These are phyloP conservation scores for Tritrichomonas foetus DNA, from an alignment of 208 protist species.

Conservation along the genomic window DNA sequence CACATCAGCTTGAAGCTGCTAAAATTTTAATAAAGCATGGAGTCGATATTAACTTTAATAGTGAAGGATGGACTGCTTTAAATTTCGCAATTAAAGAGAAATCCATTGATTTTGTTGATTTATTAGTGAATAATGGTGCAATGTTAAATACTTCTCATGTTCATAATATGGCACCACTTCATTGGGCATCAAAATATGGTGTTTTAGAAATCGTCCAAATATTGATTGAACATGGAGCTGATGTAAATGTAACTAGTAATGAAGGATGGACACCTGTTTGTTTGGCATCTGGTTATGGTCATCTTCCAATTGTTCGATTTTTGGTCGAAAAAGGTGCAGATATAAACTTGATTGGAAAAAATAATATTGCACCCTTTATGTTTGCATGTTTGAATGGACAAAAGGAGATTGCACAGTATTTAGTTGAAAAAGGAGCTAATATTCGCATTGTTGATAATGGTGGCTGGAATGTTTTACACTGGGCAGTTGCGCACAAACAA, in stretches of 20 bases:
- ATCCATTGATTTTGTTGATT: background rate
- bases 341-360: background rate
- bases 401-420: background rate
- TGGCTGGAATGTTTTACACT: background rate
- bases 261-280: background rate
- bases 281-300: background rate
- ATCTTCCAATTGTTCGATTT: background rate
- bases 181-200: constrained; percentile 23
- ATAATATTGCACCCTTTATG: background rate
- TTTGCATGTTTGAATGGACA: background rate
- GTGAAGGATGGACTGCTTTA: background rate
- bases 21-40: background rate
- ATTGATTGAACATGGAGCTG: background rate
- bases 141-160: background rate
- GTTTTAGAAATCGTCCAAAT: background rate
- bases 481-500: background rate
- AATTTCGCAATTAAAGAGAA: background rate
- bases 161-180: background rate
- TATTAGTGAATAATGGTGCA: background rate
- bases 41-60: background rate
- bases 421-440: background rate
- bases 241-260: background rate
- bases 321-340: background rate
- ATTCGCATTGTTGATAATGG: background rate
- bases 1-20: background rate